phyloP scores from a whole-genome alignment of 495 filamentous ascomycete genomes.

The Xylaria grammica region DNA sequence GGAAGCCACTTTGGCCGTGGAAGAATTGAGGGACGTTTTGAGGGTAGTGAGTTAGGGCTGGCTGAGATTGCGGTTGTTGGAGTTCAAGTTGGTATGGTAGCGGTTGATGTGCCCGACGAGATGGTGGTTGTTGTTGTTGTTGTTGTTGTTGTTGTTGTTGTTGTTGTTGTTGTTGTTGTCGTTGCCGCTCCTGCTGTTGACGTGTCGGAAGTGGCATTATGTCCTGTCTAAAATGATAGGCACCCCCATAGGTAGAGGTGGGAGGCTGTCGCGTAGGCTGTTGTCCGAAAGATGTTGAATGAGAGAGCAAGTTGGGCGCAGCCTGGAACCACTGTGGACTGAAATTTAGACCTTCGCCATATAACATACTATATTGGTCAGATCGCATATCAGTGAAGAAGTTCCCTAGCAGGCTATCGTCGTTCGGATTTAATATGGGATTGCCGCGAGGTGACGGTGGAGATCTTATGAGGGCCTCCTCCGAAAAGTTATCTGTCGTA shows the following conservation, averaged over 20 bases:
- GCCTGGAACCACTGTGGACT: constrained; percentile 62
- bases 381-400: constrained; percentile 67
- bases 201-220: constrained; percentile 39
- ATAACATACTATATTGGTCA: constrained; percentile 53
- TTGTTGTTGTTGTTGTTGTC: constrained; percentile 29
- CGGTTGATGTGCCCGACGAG: too few species aligned
- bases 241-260: too few species aligned
- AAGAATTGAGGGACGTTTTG: constrained; percentile 6
- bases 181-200: constrained; percentile 10
- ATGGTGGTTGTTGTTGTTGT: too few species aligned
- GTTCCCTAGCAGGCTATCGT: constrained; percentile 63
- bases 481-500: constrained; percentile 44
- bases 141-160: constrained; percentile 28
- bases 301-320: constrained; percentile 65
- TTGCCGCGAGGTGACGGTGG: constrained; percentile 64
- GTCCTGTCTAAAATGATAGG: constrained; percentile 31
- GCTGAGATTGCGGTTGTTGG: constrained; percentile 24
- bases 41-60: not conserved
- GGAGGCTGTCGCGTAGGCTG: too few species aligned
- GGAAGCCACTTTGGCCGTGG: constrained; percentile 10
- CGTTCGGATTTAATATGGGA: constrained; percentile 64
- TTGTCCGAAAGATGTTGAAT: constrained; percentile 65
- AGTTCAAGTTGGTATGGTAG: too few species aligned
- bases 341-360: constrained; percentile 53
- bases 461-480: constrained; percentile 50